Evolutionary conservation across 1,284 basidiomycete genomes (phyloP).

Genomic region (Ustilago xerochloae): DNA sequence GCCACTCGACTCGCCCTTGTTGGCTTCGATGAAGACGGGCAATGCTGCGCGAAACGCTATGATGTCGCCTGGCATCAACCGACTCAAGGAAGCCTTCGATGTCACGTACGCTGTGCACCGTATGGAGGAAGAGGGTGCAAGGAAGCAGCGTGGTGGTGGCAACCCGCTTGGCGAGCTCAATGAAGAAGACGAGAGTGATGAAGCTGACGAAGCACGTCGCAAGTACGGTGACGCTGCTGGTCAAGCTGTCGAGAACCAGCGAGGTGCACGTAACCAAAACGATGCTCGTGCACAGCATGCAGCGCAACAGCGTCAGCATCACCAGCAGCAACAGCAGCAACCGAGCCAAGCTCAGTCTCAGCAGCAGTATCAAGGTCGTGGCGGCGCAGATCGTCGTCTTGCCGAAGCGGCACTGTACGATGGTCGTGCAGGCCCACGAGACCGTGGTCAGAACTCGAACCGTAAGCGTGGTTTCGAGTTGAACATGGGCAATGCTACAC

Average conservation of each 20-base stretch:
- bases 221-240: constrained; percentile 68
- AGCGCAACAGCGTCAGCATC: constrained; percentile 37
- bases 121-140: constrained; percentile 96
- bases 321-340: constrained; percentile 44
- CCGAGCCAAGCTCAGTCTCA: constrained; percentile 18
- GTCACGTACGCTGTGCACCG: constrained; percentile 98
- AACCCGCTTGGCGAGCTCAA: constrained; percentile 80
- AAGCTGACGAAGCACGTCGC: constrained; percentile 54
- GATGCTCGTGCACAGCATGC: constrained; percentile 38
- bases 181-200: constrained; percentile 80
- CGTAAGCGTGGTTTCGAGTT: constrained; percentile 62
- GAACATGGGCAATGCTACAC: constrained; percentile 63
- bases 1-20: constrained; percentile 89
- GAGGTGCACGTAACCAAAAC: constrained; percentile 47
- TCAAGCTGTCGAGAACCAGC: constrained; percentile 59
- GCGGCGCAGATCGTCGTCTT: constrained; percentile 58
- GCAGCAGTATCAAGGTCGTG: constrained; percentile 62
- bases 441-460: constrained; percentile 49
- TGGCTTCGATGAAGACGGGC: constrained; percentile 76
- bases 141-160: constrained; percentile 72
- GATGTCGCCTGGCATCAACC: constrained; percentile 84
- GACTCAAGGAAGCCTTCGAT: constrained; percentile 96
- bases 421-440: constrained; percentile 58
- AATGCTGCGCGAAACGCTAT: constrained; percentile 72
- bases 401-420: constrained; percentile 68